Evolutionary conservation across 2,329 filamentous ascomycete species (phyloP).

Genomic region (Helotiales sp.): DNA sequence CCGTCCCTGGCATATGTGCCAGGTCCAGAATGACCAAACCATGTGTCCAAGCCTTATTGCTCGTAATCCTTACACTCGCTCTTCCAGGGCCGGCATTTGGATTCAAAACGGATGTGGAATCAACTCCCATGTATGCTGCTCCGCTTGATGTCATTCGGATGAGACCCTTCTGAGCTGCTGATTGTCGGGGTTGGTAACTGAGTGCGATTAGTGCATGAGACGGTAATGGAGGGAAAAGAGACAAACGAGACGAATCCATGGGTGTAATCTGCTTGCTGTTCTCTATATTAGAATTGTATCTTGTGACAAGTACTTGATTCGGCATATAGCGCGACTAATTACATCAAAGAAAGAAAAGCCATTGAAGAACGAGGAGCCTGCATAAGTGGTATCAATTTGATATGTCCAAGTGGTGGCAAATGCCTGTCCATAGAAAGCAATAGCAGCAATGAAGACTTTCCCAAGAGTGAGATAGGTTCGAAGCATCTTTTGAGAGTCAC

Average conservation of each 20-base stretch:
- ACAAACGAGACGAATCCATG: constrained; percentile 56
- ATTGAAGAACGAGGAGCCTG: constrained; percentile 38
- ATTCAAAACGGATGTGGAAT: constrained; percentile 49
- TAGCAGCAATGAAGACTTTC: not conserved
- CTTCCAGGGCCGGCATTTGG: constrained; percentile 47
- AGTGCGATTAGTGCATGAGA: constrained; percentile 45
- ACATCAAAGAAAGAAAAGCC: constrained; percentile 51
- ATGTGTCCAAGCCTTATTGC: constrained; percentile 60
- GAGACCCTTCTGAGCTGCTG: constrained; percentile 42
- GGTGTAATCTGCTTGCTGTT: not conserved
- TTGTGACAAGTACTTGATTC: too few species aligned
- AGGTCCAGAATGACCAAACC: constrained; percentile 72
- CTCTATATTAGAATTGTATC: not conserved
- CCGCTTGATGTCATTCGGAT: constrained; percentile 35
- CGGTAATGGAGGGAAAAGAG: constrained; percentile 47
- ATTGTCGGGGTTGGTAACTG: constrained; percentile 53
- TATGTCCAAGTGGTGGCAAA: constrained; percentile 9
- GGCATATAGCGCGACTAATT: not conserved
- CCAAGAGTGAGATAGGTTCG: not conserved
- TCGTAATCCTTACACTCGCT: constrained; percentile 66
- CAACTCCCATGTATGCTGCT: constrained; percentile 67
- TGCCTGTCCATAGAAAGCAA: not conserved
- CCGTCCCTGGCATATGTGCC: constrained; percentile 66
- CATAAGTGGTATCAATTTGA: constrained; percentile 19
- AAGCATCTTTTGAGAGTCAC: too few species aligned